Percentiles rank a stretch among this genome's conserved stretches.
These are phyloP conservation scores for Alisma plantagoaquatica DNA, from an alignment of 106 monocot genomes.

Conservation along the genomic window DNA sequence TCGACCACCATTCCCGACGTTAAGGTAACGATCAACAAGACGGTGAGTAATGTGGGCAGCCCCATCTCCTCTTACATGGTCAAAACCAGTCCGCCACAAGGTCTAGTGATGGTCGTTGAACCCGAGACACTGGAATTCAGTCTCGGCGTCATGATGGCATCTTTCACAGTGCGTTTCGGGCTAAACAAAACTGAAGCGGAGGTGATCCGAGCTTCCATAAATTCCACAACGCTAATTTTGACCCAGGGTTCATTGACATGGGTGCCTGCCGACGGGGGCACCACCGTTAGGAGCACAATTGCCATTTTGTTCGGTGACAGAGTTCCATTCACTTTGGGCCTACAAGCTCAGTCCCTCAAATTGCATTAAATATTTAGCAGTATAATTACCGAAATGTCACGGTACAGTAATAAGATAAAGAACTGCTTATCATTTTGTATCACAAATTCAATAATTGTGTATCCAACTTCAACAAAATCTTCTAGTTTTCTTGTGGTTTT, in stretches of 20 bases:
- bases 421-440: too few species aligned
- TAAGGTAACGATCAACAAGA: slow-evolving; percentile 24
- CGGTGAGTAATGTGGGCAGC: slow-evolving; percentile 51
- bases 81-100: slow-evolving; percentile 26
- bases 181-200: not conserved
- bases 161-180: slow-evolving; percentile 11
- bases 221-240: not conserved
- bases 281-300: too few species aligned
- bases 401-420: too few species aligned
- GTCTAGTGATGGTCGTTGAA: slow-evolving; percentile 3
- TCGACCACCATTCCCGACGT: not conserved
- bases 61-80: slow-evolving; percentile 32
- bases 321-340: too few species aligned
- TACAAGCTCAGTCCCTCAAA: too few species aligned
- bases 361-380: too few species aligned
- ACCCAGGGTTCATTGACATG: slow-evolving; percentile 3
- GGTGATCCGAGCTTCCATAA: slow-evolving; percentile 1
- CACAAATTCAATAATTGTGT: too few species aligned
- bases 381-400: too few species aligned
- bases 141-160: slow-evolving; percentile 6
- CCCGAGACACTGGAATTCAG: slow-evolving; percentile 13
- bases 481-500: too few species aligned
- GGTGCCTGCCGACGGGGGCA: slow-evolving; percentile 16
- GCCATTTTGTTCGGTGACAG: too few species aligned
- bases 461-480: too few species aligned